Base-by-base conservation (phyloP, 345 rosid genomes). In the Gossypium mustelinum region DNA sequence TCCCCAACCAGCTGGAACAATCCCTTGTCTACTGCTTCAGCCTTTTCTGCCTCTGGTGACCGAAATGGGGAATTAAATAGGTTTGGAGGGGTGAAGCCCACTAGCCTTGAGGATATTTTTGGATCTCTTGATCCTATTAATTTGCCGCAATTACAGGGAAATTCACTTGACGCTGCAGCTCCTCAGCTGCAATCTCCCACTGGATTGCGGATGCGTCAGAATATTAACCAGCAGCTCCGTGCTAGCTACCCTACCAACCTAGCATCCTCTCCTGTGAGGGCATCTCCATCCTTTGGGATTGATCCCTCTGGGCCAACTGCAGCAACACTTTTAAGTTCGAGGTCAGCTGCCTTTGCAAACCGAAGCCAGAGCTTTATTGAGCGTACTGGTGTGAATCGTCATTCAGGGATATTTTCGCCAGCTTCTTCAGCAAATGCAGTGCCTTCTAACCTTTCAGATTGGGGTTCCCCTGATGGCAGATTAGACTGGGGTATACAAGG, bases 381-480 rank as follows among this genome's bases (percentile, higher is more conserved):
- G 78, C 83, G 94, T 29, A 87, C 77, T 39, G 88, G 68, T 48
- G 78, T 73, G 68, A 83, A 77, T 68, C 82, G 80, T 18, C 90
- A 74, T 75, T 59, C 82, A 9, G 79, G 84, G 48, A 67, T 75
- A 68, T 78, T 87, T 51, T 75, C 89, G 16, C 71, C 87, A 61
- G 70, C 76, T 29, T 65, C 88, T 62, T 77, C 86, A 11, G 78
- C 85, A 25, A 41, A 73, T 68, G 73, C 72, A 59, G 60, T 78
- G 77, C 59, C 81, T 60, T 70, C 87, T 51, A 80, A 82, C 60
- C 64, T 84, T 45, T 70, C 80, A 2, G 97, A 89, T 60, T 93
- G 98, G 97, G 92, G 90, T n/a, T 91, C 98, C 13, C 87, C 95
- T 11, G 87, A 85, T 76, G 98, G 98, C 0, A 93, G 89, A 79